Evolutionary conservation across 2,329 filamentous ascomycete genomes (phyloP).

Genomic region (Monosporascus cannonballus): DNA sequence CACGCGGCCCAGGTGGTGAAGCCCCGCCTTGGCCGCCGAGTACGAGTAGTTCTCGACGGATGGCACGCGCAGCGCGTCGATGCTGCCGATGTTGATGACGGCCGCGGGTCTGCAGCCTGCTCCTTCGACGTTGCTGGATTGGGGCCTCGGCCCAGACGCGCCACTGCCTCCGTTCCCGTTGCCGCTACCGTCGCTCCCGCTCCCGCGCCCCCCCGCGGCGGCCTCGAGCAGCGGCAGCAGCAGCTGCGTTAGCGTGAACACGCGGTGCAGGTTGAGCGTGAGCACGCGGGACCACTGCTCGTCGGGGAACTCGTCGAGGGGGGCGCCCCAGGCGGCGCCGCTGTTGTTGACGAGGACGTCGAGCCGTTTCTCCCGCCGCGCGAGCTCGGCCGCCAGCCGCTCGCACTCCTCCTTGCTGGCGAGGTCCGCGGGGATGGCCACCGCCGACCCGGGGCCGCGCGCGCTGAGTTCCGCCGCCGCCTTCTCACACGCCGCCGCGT

Average conservation of each 20-base stretch:
- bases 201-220: slow-evolving; percentile 22
- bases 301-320: slow-evolving; percentile 54
- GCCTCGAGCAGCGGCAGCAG: slow-evolving; percentile 53
- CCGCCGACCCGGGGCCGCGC: slow-evolving; percentile 43
- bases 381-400: slow-evolving; percentile 45
- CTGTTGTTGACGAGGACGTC: slow-evolving; percentile 62
- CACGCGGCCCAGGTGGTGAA: slow-evolving; percentile 57
- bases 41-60: slow-evolving; percentile 55
- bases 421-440: slow-evolving; percentile 58
- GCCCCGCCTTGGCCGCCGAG: slow-evolving; percentile 54
- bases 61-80: slow-evolving; percentile 58
- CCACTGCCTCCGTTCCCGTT: not conserved
- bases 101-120: slow-evolving; percentile 42
- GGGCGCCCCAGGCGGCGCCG: slow-evolving; percentile 58
- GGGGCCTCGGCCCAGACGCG: slow-evolving; percentile 2
- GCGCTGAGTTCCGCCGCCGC: slow-evolving; percentile 52
- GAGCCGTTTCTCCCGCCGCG: slow-evolving; percentile 42
- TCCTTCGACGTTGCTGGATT: slow-evolving; percentile 21
- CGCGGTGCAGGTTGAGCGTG: slow-evolving; percentile 62
- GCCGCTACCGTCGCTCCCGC: too few species aligned
- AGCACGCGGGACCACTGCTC: slow-evolving; percentile 52
- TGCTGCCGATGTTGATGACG: slow-evolving; percentile 59
- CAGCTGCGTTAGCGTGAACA: slow-evolving; percentile 60
- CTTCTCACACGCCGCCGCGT: slow-evolving; percentile 49
- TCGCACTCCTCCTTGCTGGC: slow-evolving; percentile 52